phyloP scores from a whole-genome alignment of 805 yeast species.

The Ogataea nakhonphanomensis region DNA sequence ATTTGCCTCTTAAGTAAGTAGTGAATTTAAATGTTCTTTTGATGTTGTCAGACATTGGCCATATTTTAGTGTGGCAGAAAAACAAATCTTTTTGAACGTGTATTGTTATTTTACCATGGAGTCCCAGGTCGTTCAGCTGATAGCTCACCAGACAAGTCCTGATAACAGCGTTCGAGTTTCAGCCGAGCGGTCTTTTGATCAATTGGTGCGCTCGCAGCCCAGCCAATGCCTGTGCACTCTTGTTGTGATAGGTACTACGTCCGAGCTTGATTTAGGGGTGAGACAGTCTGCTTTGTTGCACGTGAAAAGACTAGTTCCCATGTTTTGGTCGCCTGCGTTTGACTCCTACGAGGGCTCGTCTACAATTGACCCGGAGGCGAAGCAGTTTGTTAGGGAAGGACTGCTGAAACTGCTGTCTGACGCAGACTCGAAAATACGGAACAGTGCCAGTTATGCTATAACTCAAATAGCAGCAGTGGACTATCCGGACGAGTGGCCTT shows the following conservation, averaged over 20 bases:
- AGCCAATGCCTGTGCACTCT: constrained; percentile 42
- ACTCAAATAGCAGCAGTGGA: constrained; percentile 86
- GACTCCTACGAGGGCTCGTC: constrained; percentile 63
- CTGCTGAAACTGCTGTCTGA: constrained; percentile 49
- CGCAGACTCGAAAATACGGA: constrained; percentile 57
- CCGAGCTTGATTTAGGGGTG: constrained; percentile 30
- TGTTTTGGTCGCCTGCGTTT: constrained; percentile 82
- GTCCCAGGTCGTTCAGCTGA: constrained; percentile 14
- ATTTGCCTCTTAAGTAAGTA: constrained; percentile 1
- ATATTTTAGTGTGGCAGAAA: background rate
- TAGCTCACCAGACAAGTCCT: constrained; percentile 28
- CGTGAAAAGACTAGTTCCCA: constrained; percentile 63
- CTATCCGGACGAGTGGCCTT: constrained; percentile 96
- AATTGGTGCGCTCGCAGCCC: constrained; percentile 45
- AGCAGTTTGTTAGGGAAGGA: constrained; percentile 45
- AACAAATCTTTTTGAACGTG: constrained; percentile 2
- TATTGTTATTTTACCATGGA: constrained; percentile 11
- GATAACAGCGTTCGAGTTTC: constrained; percentile 49
- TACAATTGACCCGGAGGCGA: constrained; percentile 47
- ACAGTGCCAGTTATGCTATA: constrained; percentile 67
- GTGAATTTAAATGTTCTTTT: background rate
- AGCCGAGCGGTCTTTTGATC: constrained; percentile 51
- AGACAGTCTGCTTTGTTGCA: constrained; percentile 67
- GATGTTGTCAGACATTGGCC: constrained; percentile 1
- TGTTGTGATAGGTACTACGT: constrained; percentile 38